Base-by-base conservation (phyloP, 768 basidiomycete genomes). In the Boletus subparvulus region DNA sequence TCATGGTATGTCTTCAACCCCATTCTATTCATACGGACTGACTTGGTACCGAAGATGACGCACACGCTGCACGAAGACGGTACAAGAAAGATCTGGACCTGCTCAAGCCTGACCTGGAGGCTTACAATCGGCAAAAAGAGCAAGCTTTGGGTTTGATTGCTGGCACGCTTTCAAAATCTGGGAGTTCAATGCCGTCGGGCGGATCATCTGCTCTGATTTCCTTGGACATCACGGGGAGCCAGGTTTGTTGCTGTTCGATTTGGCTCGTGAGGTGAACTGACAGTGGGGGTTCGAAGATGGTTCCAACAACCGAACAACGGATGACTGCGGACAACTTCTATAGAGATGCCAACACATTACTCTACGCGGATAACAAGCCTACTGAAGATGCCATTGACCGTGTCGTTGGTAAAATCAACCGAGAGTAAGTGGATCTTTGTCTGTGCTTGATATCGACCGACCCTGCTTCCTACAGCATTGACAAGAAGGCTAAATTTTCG, bases 341-440 rank as follows among this genome's bases (percentile, higher is more conserved):
- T 72, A 83, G 95, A 48, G 96, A 98, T 61, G 92, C 93, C 28
- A 96, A 97, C 65, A 92, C 87, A 4, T 78, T 98, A 24, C 80
- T 93, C 12, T 99, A 98, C 68, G 96, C 92, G 2, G 95, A 98
- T 72, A 93, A 83, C 78, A 97, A 96, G 67, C 97, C 97, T 4
- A 84, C 81, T 19, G 96, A 99, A 66, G 97, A 98, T 43, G 94
- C 93, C 6, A 92, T 98, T 56, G 97, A 99, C 73, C 77, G 91
- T 39, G 88, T 98, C 24, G 86, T 95, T 36, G 76, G 83, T 60
- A 95, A 98, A 75, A 86, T 99, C 63, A 98, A 98, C 68, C 80
- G 80, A 73, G 97, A 98, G 96, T 93, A 71, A 58, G 94, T 85
- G 21, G 33, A 42, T 7, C 17, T 35, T 32, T 35, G 10, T 33